Percentiles rank a stretch among this genome's conserved stretches.
Conservation (phyloP, 805 yeast species). For the Yarrowia osloensis region DNA sequence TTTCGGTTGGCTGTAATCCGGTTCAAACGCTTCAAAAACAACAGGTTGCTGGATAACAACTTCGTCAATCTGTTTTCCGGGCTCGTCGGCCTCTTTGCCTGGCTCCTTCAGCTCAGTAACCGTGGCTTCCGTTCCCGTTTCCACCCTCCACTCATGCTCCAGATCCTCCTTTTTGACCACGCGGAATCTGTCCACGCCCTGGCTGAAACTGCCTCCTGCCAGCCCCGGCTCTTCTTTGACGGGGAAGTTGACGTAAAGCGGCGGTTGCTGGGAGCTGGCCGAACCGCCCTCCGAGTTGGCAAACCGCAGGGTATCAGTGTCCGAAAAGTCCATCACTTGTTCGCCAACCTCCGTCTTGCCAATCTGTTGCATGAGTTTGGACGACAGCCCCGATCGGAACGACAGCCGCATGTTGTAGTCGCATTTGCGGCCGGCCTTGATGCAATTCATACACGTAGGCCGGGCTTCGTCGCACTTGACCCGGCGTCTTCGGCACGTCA, state of each 20-base stretch:
- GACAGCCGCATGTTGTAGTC: constrained; percentile 26
- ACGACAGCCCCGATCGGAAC: constrained; percentile 17
- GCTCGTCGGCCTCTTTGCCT: too few relatives aligned
- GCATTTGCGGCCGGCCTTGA: constrained; percentile 24
- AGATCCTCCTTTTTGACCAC: constrained; percentile 4
- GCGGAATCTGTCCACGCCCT: too few relatives aligned
- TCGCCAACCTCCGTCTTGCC: constrained; percentile 15
- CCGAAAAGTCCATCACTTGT: constrained; percentile 17
- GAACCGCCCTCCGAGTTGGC: neutral
- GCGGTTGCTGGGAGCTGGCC: neutral
- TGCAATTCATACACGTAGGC: constrained; percentile 45
- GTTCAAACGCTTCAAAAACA: neutral
- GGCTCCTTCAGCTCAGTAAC: too few relatives aligned
- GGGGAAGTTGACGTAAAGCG: constrained; percentile 10
- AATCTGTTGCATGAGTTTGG: constrained; percentile 23
- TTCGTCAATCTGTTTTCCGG: too few relatives aligned
- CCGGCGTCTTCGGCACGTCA: constrained; percentile 14
- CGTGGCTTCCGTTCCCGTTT: neutral
- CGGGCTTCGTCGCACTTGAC: constrained; percentile 67
- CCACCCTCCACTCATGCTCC: constrained; percentile 6
- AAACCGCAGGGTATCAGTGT: neutral
- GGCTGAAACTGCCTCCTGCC: too few relatives aligned
- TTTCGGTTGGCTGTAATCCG: neutral
- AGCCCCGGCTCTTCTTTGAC: neutral
- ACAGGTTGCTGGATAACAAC: neutral